A percentile compares a stretch with the other conserved stretches of the same genome.
Evolutionary conservation across 495 filamentous ascomycete species (phyloP).

Genomic region (Parathielavia appendiculata): DNA sequence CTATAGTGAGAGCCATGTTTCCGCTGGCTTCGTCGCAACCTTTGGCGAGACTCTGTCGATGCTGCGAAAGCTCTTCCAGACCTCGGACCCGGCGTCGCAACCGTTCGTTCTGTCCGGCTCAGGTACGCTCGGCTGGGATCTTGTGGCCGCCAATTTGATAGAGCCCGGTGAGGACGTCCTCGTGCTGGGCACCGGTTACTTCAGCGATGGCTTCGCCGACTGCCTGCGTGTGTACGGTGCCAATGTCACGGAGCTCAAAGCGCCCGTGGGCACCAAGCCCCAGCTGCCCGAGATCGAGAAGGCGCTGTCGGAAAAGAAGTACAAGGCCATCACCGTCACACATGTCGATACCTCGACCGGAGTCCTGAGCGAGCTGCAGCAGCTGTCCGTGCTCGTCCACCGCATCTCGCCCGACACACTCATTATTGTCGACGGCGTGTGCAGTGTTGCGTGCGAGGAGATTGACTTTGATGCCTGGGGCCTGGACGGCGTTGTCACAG

Average conservation of each 20-base stretch:
- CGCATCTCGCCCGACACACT: slow-evolving; percentile 84
- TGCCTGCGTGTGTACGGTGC: slow-evolving; percentile 89
- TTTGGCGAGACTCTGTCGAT: slow-evolving; percentile 87
- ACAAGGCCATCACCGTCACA: slow-evolving; percentile 89
- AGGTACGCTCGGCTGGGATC: slow-evolving; percentile 93
- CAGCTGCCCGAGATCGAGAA: slow-evolving; percentile 80
- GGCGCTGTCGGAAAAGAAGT: slow-evolving; percentile 79
- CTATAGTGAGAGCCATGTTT: slow-evolving; percentile 84
- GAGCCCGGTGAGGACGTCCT: slow-evolving; percentile 86
- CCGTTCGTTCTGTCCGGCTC: slow-evolving; percentile 92
- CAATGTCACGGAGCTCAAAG: slow-evolving; percentile 81
- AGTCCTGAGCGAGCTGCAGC: slow-evolving; percentile 84
- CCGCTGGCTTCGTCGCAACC: slow-evolving; percentile 75
- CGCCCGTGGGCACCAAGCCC: slow-evolving; percentile 83
- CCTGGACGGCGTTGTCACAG: slow-evolving; percentile 87
- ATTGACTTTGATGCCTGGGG: slow-evolving; percentile 93
- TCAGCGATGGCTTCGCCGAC: slow-evolving; percentile 89
- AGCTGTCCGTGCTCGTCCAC: slow-evolving; percentile 73
- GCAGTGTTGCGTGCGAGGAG: slow-evolving; percentile 93
- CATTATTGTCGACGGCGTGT: slow-evolving; percentile 90
- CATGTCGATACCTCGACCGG: slow-evolving; percentile 97
- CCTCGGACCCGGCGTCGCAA: slow-evolving; percentile 71
- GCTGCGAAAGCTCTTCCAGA: slow-evolving; percentile 90
- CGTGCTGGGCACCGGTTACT: slow-evolving; percentile 94
- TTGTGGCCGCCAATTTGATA: slow-evolving; percentile 84